Conservation (phyloP, 148 eudicot species). For the Silene uniflora region DNA sequence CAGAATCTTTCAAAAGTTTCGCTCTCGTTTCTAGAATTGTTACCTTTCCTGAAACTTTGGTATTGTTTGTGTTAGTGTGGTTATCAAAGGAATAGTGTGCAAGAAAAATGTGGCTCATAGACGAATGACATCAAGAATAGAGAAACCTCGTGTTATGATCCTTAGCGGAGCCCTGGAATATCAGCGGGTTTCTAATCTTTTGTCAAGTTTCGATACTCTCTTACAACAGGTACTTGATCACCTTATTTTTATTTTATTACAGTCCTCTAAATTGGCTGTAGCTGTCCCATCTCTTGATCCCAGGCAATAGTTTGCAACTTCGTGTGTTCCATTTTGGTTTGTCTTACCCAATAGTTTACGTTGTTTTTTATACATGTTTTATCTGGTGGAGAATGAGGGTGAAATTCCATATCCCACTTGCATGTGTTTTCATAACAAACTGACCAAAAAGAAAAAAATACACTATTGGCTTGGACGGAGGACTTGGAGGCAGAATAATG, state of each 20-base stretch:
- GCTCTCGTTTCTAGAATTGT: background rate
- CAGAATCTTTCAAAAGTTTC: background rate
- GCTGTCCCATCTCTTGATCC: background rate
- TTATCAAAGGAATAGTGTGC: conserved; percentile 89
- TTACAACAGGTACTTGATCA: conserved; percentile 69
- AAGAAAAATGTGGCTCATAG: conserved; percentile 97
- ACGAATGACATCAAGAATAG: conserved; percentile 78
- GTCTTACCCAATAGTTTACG: background rate
- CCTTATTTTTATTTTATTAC: background rate
- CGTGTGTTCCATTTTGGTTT: background rate
- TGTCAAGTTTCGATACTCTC: conserved; percentile 91
- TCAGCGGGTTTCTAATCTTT: conserved; percentile 79
- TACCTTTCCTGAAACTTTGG: conserved; percentile 20
- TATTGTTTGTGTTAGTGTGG: conserved; percentile 43
- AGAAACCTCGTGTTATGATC: conserved; percentile 75
- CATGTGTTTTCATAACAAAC: background rate
- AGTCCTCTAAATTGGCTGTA: background rate
- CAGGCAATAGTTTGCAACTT: background rate
- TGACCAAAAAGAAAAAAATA: background rate
- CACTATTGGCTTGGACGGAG: background rate
- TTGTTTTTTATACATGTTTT: background rate
- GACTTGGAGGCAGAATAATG: background rate
- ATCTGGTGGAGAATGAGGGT: background rate
- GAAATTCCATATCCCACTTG: background rate
- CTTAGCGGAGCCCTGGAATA: conserved; percentile 98